phyloP scores from a whole-genome alignment of 306 rosid genomes.

The Prinsepia uniflora region DNA sequence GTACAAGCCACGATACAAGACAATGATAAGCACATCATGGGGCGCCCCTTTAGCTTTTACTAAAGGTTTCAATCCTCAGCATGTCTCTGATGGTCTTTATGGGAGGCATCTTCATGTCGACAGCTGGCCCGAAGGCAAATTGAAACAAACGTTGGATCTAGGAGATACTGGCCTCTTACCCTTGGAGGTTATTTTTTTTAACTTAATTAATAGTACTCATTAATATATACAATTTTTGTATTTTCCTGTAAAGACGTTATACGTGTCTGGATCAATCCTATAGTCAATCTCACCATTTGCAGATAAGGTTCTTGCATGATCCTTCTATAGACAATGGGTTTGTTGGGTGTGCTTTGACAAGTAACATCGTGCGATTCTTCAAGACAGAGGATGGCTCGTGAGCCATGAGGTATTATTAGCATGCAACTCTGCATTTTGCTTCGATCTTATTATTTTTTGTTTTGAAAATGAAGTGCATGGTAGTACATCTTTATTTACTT shows the following conservation, averaged over 20 bases:
- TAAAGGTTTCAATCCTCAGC: slow-evolving; percentile 71
- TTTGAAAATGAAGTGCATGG: background rate
- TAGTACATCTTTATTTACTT: background rate
- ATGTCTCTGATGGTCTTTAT: slow-evolving; percentile 71
- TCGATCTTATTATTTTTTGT: background rate
- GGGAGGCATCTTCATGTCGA: slow-evolving; percentile 90
- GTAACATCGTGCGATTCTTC: slow-evolving; percentile 86
- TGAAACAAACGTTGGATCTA: slow-evolving; percentile 90
- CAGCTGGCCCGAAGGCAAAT: slow-evolving; percentile 89
- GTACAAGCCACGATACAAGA: slow-evolving; percentile 88
- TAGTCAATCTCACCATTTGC: slow-evolving; percentile 25
- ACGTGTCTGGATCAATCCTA: background rate
- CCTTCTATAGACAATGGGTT: slow-evolving; percentile 88
- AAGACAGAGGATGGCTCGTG: slow-evolving; percentile 67
- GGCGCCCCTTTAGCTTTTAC: slow-evolving; percentile 93
- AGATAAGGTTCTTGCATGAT: slow-evolving; percentile 88
- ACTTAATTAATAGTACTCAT: background rate
- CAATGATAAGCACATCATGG: slow-evolving; percentile 94
- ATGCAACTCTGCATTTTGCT: background rate
- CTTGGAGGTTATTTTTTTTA: slow-evolving; percentile 51
- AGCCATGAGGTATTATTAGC: slow-evolving; percentile 65
- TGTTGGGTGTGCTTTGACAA: slow-evolving; percentile 83
- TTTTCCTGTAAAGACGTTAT: background rate
- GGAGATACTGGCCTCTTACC: slow-evolving; percentile 80
- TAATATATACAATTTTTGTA: background rate